Conservation (phyloP, 1,284 basidiomycete species). For the Ustilago nuda region DNA sequence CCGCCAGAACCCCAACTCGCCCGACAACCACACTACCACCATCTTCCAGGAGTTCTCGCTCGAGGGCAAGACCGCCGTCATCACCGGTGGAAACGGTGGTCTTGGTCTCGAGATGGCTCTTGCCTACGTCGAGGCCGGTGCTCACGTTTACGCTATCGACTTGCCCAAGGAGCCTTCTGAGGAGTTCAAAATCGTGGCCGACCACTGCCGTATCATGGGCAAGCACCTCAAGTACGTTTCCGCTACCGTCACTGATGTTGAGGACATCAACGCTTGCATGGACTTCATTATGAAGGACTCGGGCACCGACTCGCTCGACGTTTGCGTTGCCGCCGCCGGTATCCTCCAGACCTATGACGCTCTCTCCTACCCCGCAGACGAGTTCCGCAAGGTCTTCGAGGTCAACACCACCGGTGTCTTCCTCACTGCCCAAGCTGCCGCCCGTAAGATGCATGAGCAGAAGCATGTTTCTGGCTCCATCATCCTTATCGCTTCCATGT, state of each 20-base stretch:
- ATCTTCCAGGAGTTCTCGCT: slow-evolving; percentile 81
- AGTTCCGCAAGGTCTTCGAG: slow-evolving; percentile 77
- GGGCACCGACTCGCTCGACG: slow-evolving; percentile 75
- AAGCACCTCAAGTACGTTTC: slow-evolving; percentile 74
- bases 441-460: slow-evolving; percentile 77
- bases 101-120: slow-evolving; percentile 85
- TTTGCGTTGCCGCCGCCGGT: slow-evolving; percentile 82
- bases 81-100: slow-evolving; percentile 77
- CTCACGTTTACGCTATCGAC: slow-evolving; percentile 82
- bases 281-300: slow-evolving; percentile 66
- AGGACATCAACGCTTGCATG: slow-evolving; percentile 67
- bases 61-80: slow-evolving; percentile 78
- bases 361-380: slow-evolving; percentile 77
- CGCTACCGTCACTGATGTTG: slow-evolving; percentile 74
- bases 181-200: slow-evolving; percentile 74
- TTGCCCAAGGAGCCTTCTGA: slow-evolving; percentile 76
- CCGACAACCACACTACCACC: slow-evolving; percentile 65
- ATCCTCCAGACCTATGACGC: slow-evolving; percentile 77
- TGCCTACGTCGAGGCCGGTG: slow-evolving; percentile 80
- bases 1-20: slow-evolving; percentile 57
- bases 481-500: slow-evolving; percentile 86
- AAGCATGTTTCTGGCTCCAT: slow-evolving; percentile 82
- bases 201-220: slow-evolving; percentile 72
- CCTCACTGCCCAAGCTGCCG: slow-evolving; percentile 82
- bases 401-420: slow-evolving; percentile 83